Base-by-base conservation (phyloP, 1,284 basidiomycete species). In the Malassezia sp. region DNA sequence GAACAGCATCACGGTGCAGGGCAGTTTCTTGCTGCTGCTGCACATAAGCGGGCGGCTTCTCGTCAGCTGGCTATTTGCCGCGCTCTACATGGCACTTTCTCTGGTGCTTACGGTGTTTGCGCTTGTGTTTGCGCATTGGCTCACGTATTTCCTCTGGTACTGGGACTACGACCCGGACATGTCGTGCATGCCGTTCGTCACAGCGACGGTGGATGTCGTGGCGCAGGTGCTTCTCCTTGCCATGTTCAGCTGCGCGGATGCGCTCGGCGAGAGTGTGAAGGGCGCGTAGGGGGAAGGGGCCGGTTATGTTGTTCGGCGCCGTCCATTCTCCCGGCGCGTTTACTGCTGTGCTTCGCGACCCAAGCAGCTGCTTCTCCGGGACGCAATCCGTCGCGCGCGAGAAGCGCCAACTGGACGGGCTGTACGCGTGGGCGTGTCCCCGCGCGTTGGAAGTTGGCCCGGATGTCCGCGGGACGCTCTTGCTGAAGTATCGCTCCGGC, bases 181-280 rank as follows among this genome's bases (percentile, higher is more conserved):
- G 71, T 93, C 95, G 70, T 87, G 87, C 2, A 74, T 96, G 15
- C 91, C 91, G 2, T 79, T 91, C 29, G 85, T 93, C 56, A 87
- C 85, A 1, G 84, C 87, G 0, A 69, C 87, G 28, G 82, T 95
- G 72, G 91, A 97, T 70, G 80, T 95, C 37, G 72, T 86, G n/a
- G 88, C 87, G 7, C 89, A 95, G 71, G 70, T 84, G 8, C 72
- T 93, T 15, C 79, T 96, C 27, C 70, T 72, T 3, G 37, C 70
- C 30, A 72, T 73, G n/a, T 77, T 72, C 55, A 68, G 73, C 37
- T 45, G 73, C 10, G 74, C 74, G 14, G 71, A 67, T 4, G 45
- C 45, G 7, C 42, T 68, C 40, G 72, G 73, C 1, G 63, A 64
- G 29, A 54, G 48, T 15, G 44, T 62, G n/a, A 55, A 52, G 11